phyloP scores from a whole-genome alignment of 2,329 filamentous ascomycete genomes.

The Triangularia verruculosa region DNA sequence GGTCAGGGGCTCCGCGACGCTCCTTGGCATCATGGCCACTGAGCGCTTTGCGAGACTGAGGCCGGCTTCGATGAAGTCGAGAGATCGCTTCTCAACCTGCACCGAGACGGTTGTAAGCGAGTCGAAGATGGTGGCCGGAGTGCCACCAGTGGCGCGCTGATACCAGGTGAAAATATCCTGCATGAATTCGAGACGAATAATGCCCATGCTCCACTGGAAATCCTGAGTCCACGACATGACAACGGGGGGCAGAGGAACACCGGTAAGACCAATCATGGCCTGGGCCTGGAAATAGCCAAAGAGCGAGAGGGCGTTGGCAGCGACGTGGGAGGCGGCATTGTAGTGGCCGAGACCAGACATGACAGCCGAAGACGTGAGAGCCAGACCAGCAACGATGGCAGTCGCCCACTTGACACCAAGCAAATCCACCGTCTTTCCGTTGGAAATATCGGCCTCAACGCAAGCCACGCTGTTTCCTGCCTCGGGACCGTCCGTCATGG shows the following conservation, averaged over 20 bases:
- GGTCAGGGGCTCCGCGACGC: constrained; percentile 34
- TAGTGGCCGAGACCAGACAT: constrained; percentile 88
- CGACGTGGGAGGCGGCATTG: constrained; percentile 91
- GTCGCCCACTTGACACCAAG: constrained; percentile 86
- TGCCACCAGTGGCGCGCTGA: constrained; percentile 87
- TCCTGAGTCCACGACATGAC: constrained; percentile 94
- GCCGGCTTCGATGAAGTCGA: constrained; percentile 35
- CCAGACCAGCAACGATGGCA: constrained; percentile 81
- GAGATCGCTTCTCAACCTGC: constrained; percentile 67
- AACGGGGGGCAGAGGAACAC: constrained; percentile 78
- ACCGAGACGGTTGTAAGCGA: constrained; percentile 73
- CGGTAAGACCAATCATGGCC: constrained; percentile 83
- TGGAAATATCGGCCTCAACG: constrained; percentile 82
- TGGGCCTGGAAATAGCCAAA: constrained; percentile 94
- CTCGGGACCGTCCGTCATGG: constrained; percentile 54
- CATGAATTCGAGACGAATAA: constrained; percentile 83
- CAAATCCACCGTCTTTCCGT: constrained; percentile 88
- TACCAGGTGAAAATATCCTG: constrained; percentile 93
- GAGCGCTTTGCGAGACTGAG: constrained; percentile 54
- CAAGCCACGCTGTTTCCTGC: constrained; percentile 69
- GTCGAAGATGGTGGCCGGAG: constrained; percentile 73
- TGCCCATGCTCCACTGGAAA: constrained; percentile 97
- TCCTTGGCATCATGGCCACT: constrained; percentile 48
- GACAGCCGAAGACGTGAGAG: constrained; percentile 79
- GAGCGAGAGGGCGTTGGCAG: constrained; percentile 88